phyloP scores from a whole-genome alignment of 2,329 filamentous ascomycete species.

The Ophiostoma sp. region DNA sequence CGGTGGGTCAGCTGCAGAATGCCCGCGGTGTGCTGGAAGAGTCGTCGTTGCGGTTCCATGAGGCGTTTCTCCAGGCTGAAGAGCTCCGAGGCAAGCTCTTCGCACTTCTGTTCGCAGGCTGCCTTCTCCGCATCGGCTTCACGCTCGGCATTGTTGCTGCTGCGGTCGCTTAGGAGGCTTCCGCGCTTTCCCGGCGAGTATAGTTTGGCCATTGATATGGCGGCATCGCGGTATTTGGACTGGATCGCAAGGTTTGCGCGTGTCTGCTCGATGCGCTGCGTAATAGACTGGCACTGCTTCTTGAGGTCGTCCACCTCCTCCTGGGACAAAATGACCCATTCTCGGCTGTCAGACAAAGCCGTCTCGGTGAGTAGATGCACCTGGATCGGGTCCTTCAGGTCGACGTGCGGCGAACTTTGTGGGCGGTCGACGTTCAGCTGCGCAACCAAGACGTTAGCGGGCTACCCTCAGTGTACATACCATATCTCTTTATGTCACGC shows the following conservation, averaged over 20 bases:
- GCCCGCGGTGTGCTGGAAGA: slow-evolving; percentile 87
- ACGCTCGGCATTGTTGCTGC: slow-evolving; percentile 41
- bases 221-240: slow-evolving; percentile 89
- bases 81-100: slow-evolving; percentile 75
- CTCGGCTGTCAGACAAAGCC: slow-evolving; percentile 79
- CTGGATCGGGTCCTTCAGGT: slow-evolving; percentile 67
- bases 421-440: slow-evolving; percentile 48
- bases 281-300: slow-evolving; percentile 70
- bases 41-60: slow-evolving; percentile 65
- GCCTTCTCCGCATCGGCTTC: slow-evolving; percentile 69
- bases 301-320: slow-evolving; percentile 90
- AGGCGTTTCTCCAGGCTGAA: slow-evolving; percentile 72
- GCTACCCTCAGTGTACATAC: too few species aligned
- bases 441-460: neutral
- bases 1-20: slow-evolving; percentile 88
- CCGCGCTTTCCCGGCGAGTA: slow-evolving; percentile 56
- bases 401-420: slow-evolving; percentile 53
- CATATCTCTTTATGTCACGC: too few species aligned
- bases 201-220: slow-evolving; percentile 75
- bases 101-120: slow-evolving; percentile 72
- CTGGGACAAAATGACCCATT: slow-evolving; percentile 79
- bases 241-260: slow-evolving; percentile 81
- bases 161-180: slow-evolving; percentile 47
- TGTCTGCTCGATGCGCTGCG: slow-evolving; percentile 72
- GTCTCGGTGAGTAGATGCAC: slow-evolving; percentile 92